Conservation (phyloP, 345 rosid genomes). For the Eutrema japonicum region DNA sequence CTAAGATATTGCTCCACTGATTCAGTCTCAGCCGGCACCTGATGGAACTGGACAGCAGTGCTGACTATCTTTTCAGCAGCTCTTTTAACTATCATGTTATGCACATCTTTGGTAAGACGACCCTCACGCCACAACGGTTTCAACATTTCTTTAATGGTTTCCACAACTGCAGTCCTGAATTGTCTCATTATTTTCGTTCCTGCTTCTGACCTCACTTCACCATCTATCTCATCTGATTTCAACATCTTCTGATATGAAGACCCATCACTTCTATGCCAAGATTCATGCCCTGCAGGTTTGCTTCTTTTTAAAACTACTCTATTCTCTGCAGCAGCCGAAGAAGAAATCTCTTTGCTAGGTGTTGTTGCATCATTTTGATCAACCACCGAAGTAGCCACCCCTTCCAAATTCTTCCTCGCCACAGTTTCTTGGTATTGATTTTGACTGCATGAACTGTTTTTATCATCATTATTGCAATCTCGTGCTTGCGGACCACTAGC, state of each 20-base stretch:
- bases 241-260: constrained; percentile 49
- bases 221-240: constrained; percentile 51
- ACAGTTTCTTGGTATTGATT: constrained; percentile 46
- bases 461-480: constrained; percentile 52
- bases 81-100: constrained; percentile 74
- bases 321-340: constrained; percentile 44
- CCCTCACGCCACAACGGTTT: constrained; percentile 91
- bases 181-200: constrained; percentile 58
- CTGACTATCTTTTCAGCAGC: constrained; percentile 74
- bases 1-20: constrained; percentile 66
- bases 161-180: constrained; percentile 68
- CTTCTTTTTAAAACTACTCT: constrained; percentile 46
- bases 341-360: constrained; percentile 57
- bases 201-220: constrained; percentile 52
- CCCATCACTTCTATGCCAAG: constrained; percentile 48
- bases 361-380: constrained; percentile 48
- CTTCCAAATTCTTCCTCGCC: constrained; percentile 44
- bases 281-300: constrained; percentile 46
- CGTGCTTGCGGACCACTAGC: constrained; percentile 29
- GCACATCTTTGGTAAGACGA: constrained; percentile 77
- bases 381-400: constrained; percentile 53
- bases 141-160: constrained; percentile 66
- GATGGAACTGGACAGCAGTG: constrained; percentile 58
- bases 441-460: constrained; percentile 52
- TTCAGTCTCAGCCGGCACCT: constrained; percentile 60